phyloP scores from a whole-genome alignment of 2,329 filamentous ascomycete species.

The Kalaharituber pfeilii region DNA sequence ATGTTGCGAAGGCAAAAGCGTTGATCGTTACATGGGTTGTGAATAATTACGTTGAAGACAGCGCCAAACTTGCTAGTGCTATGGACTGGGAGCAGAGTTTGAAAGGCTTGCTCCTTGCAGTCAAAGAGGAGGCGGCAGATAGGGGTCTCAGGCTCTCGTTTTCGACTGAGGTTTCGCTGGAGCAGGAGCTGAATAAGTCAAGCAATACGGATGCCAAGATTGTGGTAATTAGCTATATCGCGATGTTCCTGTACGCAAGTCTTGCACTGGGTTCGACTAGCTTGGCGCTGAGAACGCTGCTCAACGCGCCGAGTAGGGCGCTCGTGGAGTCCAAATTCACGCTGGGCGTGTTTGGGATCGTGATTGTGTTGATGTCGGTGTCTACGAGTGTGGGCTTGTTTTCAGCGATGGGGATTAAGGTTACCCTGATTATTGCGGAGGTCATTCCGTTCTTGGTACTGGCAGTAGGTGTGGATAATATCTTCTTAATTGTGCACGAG shows the following conservation, averaged over 20 bases:
- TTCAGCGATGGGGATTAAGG: slow-evolving; percentile 78
- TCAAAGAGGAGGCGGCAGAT: slow-evolving; percentile 59
- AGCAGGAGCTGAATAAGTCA: slow-evolving; percentile 91
- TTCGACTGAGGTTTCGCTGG: slow-evolving; percentile 84
- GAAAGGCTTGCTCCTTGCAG: slow-evolving; percentile 53
- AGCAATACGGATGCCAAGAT: slow-evolving; percentile 98
- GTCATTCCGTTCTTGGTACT: slow-evolving; percentile 96
- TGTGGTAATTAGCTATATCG: slow-evolving; percentile 84
- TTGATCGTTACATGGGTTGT: slow-evolving; percentile 91
- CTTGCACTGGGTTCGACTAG: slow-evolving; percentile 79
- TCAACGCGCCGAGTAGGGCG: slow-evolving; percentile 65
- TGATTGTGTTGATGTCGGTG: slow-evolving; percentile 96
- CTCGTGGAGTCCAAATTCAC: slow-evolving; percentile 95
- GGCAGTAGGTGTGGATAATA: slow-evolving; percentile 95
- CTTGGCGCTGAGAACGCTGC: slow-evolving; percentile 55
- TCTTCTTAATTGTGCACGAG: slow-evolving; percentile 95
- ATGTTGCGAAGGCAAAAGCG: slow-evolving; percentile 56
- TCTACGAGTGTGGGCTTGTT: slow-evolving; percentile 89
- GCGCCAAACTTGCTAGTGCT: slow-evolving; percentile 49
- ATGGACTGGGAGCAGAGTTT: slow-evolving; percentile 81
- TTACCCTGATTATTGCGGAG: slow-evolving; percentile 92
- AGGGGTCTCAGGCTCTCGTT: slow-evolving; percentile 79
- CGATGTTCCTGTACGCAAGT: slow-evolving; percentile 97
- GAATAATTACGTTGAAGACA: slow-evolving; percentile 63
- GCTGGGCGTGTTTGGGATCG: slow-evolving; percentile 78